Conservation (phyloP, 1,139 yeast genomes). For the Debaryomyces nepalensis region DNA sequence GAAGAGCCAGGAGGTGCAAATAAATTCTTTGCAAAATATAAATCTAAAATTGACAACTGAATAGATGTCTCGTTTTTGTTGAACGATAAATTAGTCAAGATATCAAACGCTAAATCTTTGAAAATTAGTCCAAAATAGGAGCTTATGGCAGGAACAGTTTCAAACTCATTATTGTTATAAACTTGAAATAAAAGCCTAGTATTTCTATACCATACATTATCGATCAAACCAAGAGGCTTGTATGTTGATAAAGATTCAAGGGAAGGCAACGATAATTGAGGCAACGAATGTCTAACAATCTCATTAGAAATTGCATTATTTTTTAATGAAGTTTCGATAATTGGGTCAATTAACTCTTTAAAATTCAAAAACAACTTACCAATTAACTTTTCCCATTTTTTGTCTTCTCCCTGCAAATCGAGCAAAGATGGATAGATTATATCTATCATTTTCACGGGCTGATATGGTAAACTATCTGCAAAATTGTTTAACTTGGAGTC, state of each 20-base stretch:
- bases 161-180: slow-evolving; percentile 58
- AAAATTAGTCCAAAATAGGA: slow-evolving; percentile 63
- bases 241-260: slow-evolving; percentile 38
- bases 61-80: slow-evolving; percentile 87
- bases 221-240: slow-evolving; percentile 39
- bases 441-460: slow-evolving; percentile 53
- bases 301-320: slow-evolving; percentile 46
- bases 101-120: slow-evolving; percentile 76
- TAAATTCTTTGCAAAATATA: slow-evolving; percentile 68
- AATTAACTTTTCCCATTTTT: slow-evolving; percentile 31
- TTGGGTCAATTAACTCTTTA: slow-evolving; percentile 37
- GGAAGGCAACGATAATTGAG: slow-evolving; percentile 53
- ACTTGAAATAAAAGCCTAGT: slow-evolving; percentile 71
- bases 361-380: slow-evolving; percentile 40
- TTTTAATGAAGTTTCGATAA: slow-evolving; percentile 40
- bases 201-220: slow-evolving; percentile 43
- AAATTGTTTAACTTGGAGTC: slow-evolving; percentile 37
- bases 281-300: slow-evolving; percentile 49
- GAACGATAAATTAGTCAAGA: slow-evolving; percentile 80
- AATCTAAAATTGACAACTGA: slow-evolving; percentile 76
- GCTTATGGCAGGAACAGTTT: slow-evolving; percentile 73
- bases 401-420: slow-evolving; percentile 33
- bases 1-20: slow-evolving; percentile 88
- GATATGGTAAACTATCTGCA: slow-evolving; percentile 51
- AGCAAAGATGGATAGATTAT: slow-evolving; percentile 61